Conservation (phyloP, 1,139 yeast species). For the Scheffersomyces quercinus region DNA sequence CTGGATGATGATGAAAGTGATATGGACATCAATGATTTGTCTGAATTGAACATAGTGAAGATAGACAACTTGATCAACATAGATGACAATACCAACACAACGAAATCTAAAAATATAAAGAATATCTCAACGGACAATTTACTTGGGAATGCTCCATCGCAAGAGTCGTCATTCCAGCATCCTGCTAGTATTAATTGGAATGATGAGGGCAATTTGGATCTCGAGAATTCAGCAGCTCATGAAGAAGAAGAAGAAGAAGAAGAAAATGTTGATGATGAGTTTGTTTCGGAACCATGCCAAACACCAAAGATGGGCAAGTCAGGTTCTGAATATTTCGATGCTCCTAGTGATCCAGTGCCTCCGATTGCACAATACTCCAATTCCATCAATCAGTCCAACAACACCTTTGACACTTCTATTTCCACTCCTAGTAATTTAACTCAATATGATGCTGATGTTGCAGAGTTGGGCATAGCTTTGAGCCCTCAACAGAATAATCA, state of each 20-base stretch:
- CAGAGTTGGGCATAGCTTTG: slow-evolving; percentile 46
- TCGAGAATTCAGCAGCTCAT: slow-evolving; percentile 24
- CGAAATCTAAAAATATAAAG: not conserved
- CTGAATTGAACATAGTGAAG: slow-evolving; percentile 40
- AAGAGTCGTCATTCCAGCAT: slow-evolving; percentile 41
- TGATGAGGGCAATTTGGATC: slow-evolving; percentile 34
- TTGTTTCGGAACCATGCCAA: not conserved
- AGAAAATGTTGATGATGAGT: slow-evolving; percentile 7
- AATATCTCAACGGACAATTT: not conserved
- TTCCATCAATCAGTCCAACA: slow-evolving; percentile 13
- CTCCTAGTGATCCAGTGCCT: slow-evolving; percentile 13
- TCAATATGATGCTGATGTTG: slow-evolving; percentile 43
- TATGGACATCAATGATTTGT: slow-evolving; percentile 39
- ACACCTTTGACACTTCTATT: slow-evolving; percentile 30
- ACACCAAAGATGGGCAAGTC: slow-evolving; percentile 8
- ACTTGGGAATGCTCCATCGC: slow-evolving; percentile 11
- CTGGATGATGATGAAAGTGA: slow-evolving; percentile 7
- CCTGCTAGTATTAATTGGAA: slow-evolving; percentile 49
- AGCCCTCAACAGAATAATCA: slow-evolving; percentile 38
- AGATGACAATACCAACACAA: slow-evolving; percentile 9
- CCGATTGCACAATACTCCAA: not conserved
- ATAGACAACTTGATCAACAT: slow-evolving; percentile 40
- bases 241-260: slow-evolving; percentile 9
- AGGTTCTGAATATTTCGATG: slow-evolving; percentile 22
- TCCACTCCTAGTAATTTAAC: slow-evolving; percentile 46